phyloP scores from a whole-genome alignment of 306 rosid species.

The Lathyrus tuberosus region DNA sequence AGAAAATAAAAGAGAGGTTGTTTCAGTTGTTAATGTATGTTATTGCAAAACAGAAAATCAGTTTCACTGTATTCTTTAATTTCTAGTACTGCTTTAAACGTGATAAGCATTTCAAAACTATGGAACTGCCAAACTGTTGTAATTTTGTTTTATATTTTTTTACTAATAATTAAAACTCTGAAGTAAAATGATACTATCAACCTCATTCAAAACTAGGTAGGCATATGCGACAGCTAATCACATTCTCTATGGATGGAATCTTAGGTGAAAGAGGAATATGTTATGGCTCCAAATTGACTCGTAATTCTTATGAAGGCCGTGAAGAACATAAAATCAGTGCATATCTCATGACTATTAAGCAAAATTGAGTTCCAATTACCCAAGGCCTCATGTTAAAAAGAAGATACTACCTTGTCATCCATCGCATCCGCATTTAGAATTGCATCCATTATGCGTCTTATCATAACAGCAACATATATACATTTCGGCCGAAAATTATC shows the following conservation, averaged over 20 bases:
- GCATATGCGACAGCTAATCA: too few relatives aligned
- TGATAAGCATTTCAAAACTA: background rate
- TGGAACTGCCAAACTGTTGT: slow-evolving; percentile 20
- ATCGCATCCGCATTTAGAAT: slow-evolving; percentile 83
- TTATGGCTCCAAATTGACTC: too few relatives aligned
- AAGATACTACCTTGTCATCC: slow-evolving; percentile 86
- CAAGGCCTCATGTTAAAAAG: slow-evolving; percentile 5
- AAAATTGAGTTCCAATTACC: background rate
- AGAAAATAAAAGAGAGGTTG: background rate
- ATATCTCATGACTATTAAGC: background rate
- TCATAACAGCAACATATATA: slow-evolving; percentile 87
- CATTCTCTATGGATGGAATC: too few relatives aligned
- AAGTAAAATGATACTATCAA: background rate
- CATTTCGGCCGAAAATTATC: slow-evolving; percentile 82
- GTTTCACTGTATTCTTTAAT: slow-evolving; percentile 2
- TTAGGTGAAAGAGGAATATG: too few relatives aligned
- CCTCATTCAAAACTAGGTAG: background rate
- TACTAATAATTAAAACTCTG: background rate
- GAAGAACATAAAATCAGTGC: too few relatives aligned
- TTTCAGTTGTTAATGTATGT: background rate
- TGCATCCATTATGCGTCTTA: slow-evolving; percentile 93
- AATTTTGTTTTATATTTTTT: background rate
- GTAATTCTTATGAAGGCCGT: too few relatives aligned
- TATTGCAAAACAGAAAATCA: background rate
- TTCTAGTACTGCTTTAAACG: background rate